These are phyloP conservation scores for Lepidium campestre DNA, from an alignment of 441 rosid genomes.

Conservation along the genomic window DNA sequence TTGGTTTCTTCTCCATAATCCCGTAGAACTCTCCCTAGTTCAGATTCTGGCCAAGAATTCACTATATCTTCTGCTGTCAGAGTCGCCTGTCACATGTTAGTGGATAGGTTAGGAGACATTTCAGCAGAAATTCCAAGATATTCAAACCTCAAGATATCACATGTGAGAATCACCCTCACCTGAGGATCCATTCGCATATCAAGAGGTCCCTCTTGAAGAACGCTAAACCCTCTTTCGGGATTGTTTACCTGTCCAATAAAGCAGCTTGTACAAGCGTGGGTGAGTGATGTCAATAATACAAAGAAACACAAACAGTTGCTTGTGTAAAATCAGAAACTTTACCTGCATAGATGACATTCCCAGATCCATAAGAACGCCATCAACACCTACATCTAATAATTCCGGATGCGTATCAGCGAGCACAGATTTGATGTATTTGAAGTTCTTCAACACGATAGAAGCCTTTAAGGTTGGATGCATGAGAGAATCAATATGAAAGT, in stretches of 20 bases:
- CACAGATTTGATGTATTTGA: slow-evolving; percentile 49
- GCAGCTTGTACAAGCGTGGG: neutral
- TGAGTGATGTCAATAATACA: neutral
- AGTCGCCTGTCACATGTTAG: slow-evolving; percentile 55
- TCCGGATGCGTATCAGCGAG: slow-evolving; percentile 39
- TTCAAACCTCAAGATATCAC: no score
- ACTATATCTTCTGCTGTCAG: slow-evolving; percentile 81
- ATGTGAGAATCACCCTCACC: no score
- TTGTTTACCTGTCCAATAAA: slow-evolving; percentile 54
- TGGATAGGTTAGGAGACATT: slow-evolving; percentile 30
- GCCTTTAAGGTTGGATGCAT: slow-evolving; percentile 45
- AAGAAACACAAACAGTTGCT: neutral
- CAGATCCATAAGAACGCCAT: slow-evolving; percentile 90
- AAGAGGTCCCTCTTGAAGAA: slow-evolving; percentile 82
- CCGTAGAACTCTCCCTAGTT: slow-evolving; percentile 66
- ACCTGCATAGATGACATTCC: slow-evolving; percentile 99
- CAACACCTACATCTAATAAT: slow-evolving; percentile 50
- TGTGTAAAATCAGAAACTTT: neutral
- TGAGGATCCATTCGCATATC: slow-evolving; percentile 98
- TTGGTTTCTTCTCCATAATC: slow-evolving; percentile 92
- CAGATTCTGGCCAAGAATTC: slow-evolving; percentile 80
- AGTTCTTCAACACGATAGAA: slow-evolving; percentile 51
- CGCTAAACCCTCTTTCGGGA: slow-evolving; percentile 86
- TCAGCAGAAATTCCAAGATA: slow-evolving; percentile 1
- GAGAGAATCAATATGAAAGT: slow-evolving; percentile 38